Evolutionary conservation across 106 monocot genomes (phyloP).

Genomic region (Gastrodia elata): DNA sequence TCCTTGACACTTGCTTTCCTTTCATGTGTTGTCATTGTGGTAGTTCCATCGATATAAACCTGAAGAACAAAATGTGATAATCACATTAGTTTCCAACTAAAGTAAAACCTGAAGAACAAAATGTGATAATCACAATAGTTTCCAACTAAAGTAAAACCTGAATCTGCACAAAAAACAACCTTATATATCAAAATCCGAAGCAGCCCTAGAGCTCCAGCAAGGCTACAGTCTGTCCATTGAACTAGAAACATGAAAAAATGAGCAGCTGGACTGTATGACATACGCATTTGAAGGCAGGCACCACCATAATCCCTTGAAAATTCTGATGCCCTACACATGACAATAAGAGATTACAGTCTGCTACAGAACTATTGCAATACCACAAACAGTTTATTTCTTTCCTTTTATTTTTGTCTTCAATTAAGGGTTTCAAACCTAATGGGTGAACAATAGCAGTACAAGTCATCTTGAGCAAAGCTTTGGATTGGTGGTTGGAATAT

Average conservation of each 20-base stretch:
- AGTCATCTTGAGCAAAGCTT: not conserved
- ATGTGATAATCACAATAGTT: not conserved
- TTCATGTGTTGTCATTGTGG: conserved; percentile 81
- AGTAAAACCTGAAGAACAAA: not conserved
- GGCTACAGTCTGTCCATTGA: conserved; percentile 83
- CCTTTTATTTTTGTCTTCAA: not conserved
- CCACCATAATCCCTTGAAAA: conserved; percentile 66
- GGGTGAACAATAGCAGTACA: not conserved
- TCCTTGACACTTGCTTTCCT: conserved; percentile 83
- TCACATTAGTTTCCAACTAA: not conserved
- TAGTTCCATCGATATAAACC: conserved; percentile 81
- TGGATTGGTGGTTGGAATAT: no score
- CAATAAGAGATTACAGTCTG: not conserved
- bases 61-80: conserved; percentile 8
- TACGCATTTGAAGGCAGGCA: conserved; percentile 55
- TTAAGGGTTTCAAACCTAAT: not conserved
- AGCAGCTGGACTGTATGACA: conserved; percentile 57
- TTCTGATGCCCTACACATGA: conserved; percentile 43
- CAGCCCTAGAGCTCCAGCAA: conserved; percentile 78
- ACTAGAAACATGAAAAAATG: conserved; percentile 60
- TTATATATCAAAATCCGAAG: conserved; percentile 56
- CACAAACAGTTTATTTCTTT: not conserved
- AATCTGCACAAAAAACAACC: conserved; percentile 12
- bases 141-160: not conserved
- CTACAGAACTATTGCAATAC: not conserved